Evolutionary conservation across 2,329 filamentous ascomycete genomes (phyloP).

Genomic region (Onygenales sp.): DNA sequence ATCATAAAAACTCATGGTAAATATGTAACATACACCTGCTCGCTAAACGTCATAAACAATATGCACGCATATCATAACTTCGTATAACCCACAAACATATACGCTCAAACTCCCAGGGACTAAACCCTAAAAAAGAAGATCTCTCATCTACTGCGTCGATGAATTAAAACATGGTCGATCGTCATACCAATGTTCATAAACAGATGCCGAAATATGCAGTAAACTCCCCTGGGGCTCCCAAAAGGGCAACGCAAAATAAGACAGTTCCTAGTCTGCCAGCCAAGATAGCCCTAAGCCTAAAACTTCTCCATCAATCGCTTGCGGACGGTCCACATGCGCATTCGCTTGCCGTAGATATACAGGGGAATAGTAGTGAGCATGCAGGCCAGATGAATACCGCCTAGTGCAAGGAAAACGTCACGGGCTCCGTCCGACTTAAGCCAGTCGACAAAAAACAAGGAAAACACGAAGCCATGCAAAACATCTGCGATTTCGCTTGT

Average conservation of each 20-base stretch:
- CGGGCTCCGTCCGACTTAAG: constrained; percentile 64
- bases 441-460: constrained; percentile 82
- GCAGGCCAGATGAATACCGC: constrained; percentile 71
- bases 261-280: no score
- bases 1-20: no score
- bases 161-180: no score
- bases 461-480: constrained; percentile 80
- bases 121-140: no score
- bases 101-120: no score
- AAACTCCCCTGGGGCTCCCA: no score
- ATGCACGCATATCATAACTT: background rate
- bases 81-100: no score
- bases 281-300: constrained; percentile 19
- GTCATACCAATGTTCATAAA: no score
- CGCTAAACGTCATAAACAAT: constrained; percentile 1
- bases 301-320: constrained; percentile 80
- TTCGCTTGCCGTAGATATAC: constrained; percentile 87
- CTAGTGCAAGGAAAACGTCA: constrained; percentile 70
- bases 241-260: no score
- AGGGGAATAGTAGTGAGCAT: constrained; percentile 73
- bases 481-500: constrained; percentile 44
- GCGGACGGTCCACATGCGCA: constrained; percentile 87
- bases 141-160: no score
- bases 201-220: no score
- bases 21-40: no score